These are phyloP conservation scores for Hondaea fermentalgiana DNA, from an alignment of 108 stramenopile genomes.

Conservation along the genomic window DNA sequence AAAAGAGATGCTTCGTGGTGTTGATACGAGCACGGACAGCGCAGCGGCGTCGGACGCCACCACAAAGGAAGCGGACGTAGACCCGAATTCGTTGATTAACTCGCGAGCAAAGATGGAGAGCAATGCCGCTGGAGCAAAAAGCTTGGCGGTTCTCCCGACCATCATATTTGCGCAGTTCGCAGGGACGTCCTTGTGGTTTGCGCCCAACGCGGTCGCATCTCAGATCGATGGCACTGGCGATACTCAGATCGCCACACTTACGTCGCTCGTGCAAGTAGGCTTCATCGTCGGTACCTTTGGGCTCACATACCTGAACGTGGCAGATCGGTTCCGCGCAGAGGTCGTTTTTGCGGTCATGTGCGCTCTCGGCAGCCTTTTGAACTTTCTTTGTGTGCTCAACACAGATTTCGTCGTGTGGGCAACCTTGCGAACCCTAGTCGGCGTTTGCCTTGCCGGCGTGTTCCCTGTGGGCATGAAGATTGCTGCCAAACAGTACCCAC, in stretches of 20 bases:
- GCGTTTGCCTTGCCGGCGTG: slow-evolving; percentile 36
- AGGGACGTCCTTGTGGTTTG: slow-evolving; percentile 50
- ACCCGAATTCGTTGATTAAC: no score
- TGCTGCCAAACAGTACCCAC: slow-evolving; percentile 30
- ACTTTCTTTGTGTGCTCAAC: neutral
- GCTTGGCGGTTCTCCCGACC: slow-evolving; percentile 16
- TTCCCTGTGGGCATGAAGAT: slow-evolving; percentile 50
- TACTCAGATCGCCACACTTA: slow-evolving; percentile 11
- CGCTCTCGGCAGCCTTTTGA: slow-evolving; percentile 10
- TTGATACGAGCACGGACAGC: no score
- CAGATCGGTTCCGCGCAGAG: slow-evolving; percentile 34
- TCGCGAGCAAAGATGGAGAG: no score
- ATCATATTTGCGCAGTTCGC: slow-evolving; percentile 41
- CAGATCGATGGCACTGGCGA: slow-evolving; percentile 20
- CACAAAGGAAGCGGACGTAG: no score
- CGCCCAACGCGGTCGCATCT: slow-evolving; percentile 38
- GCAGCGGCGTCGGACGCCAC: no score
- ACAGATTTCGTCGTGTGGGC: slow-evolving; percentile 17
- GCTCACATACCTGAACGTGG: slow-evolving; percentile 25
- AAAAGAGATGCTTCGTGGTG: no score
- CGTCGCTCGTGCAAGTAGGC: slow-evolving; percentile 37
- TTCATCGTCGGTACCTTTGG: slow-evolving; percentile 43
- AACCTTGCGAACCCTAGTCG: slow-evolving; percentile 26
- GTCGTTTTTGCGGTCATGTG: slow-evolving; percentile 24
- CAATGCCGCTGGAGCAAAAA: neutral